Base-by-base conservation (phyloP, 768 basidiomycete species). In the Tulasnella sp. region DNA sequence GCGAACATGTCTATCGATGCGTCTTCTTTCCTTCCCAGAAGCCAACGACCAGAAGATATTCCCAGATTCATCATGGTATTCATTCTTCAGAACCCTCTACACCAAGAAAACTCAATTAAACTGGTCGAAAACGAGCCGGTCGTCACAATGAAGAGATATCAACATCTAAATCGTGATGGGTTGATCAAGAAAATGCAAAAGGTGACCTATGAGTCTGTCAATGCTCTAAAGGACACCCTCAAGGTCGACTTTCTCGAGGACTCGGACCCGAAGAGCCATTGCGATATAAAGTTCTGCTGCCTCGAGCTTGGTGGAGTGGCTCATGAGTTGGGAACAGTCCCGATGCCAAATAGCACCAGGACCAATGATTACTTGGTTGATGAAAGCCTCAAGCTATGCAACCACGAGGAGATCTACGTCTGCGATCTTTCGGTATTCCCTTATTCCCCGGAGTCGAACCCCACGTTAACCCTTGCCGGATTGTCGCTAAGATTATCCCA, bases 391-490 rank as follows among this genome's bases (percentile, higher is more conserved):
- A 44, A 50, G 43, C 53, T 60, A 8, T 8, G 16, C 13, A 29
- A 45, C 27, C 37, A 45, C 16, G 13, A 51, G 7, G 53, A 52
- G 27, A 54, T 63, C 19, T 62, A 58, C 32, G 60, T 61, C 43
- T 63, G 62, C 46, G 62, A 63, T 34, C 45, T 62, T 8, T 62
- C 62, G n/a, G 43, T 63, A 3, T 62, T 63, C 54, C 62, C 62
- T 9, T 55, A 22, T 43, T 59, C 60, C 3, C 62, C 62, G 7
- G 60, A 54, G 31, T 59, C 53, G 45, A 63, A 62, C 34, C 62
- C 61, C 7, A 55, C 59, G 3, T 35, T 60, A 9, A 61, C 62
- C 8, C 57, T 63, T 25, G 62, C 55, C 25, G 62, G 59, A 7
- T 53, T 62, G 7, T 52, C 62, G 15, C 44, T 63, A 25, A 58